A percentile compares a stretch with the other conserved stretches of the same genome.
Conservation (phyloP, 176 grass and related monocot species). For the Tillandsia fasciculata region DNA sequence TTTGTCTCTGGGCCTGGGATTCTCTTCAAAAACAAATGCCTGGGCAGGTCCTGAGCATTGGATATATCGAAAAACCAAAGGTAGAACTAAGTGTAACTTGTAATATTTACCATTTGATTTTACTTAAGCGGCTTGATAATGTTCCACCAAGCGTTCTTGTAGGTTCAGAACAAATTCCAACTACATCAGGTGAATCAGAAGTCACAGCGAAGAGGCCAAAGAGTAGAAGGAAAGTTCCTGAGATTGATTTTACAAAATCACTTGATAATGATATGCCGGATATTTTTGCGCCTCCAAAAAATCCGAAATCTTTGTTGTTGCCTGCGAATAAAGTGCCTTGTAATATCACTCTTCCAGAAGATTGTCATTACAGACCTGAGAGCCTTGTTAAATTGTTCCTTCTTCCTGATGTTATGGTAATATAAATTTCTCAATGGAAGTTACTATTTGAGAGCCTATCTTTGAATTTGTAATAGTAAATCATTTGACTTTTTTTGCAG, state of each 20-base stretch:
- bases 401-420: conserved; percentile 79
- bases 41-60: conserved; percentile 98
- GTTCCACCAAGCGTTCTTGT: conserved; percentile 9
- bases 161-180: conserved; percentile 40
- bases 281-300: conserved; percentile 71
- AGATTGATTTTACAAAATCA: conserved; percentile 73
- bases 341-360: conserved; percentile 82
- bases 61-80: conserved; percentile 84
- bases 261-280: conserved; percentile 47
- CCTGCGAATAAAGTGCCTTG: conserved; percentile 41
- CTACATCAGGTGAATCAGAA: conserved; percentile 37
- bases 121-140: conserved; percentile 5
- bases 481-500: conserved; percentile 36
- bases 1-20: conserved; percentile 61
- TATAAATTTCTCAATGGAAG: conserved; percentile 8
- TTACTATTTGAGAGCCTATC: conserved; percentile 2
- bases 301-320: conserved; percentile 50
- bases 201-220: conserved; percentile 39
- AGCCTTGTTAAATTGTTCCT: conserved; percentile 93
- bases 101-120: conserved; percentile 14
- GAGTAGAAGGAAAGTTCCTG: conserved; percentile 46
- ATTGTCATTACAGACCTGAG: conserved; percentile 81
- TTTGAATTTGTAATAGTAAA: conserved; percentile 15
- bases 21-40: conserved; percentile 85
- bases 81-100: conserved; percentile 21